phyloP scores from a whole-genome alignment of 2,329 filamentous ascomycete genomes.

The Seiridium cupressi region DNA sequence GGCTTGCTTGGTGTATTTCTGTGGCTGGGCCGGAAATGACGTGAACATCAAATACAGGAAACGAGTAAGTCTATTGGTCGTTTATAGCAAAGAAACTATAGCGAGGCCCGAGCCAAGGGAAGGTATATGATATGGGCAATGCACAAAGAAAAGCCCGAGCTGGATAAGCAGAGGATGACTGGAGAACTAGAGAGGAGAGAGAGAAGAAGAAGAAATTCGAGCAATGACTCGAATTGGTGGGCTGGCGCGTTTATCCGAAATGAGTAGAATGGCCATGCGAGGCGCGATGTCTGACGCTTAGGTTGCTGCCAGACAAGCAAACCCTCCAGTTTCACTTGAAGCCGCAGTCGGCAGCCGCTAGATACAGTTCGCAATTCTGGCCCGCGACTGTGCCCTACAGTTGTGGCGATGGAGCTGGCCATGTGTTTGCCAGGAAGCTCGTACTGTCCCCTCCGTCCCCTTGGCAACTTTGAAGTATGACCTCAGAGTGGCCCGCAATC shows the following conservation, averaged over 20 bases:
- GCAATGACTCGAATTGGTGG: conserved; percentile 1
- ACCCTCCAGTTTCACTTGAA: too few species aligned
- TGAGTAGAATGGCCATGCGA: not conserved
- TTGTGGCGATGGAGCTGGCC: too few species aligned
- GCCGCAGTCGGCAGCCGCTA: too few species aligned
- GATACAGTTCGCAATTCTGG: too few species aligned
- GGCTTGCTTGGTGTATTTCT: not conserved
- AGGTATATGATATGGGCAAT: not conserved
- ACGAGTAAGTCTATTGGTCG: not conserved
- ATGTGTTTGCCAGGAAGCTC: too few species aligned
- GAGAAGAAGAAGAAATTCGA: not conserved
- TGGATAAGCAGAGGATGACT: not conserved
- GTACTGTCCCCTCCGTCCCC: too few species aligned
- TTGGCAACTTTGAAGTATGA: not conserved
- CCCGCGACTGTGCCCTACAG: too few species aligned
- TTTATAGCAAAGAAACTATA: not conserved
- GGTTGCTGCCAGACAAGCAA: not conserved
- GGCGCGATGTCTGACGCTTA: conserved; percentile 3
- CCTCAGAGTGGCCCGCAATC: not conserved
- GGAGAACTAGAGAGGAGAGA: not conserved
- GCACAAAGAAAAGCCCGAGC: not conserved
- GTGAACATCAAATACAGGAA: not conserved
- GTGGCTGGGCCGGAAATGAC: not conserved
- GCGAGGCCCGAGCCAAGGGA: not conserved
- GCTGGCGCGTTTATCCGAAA: not conserved